Conservation (phyloP, 2,329 filamentous ascomycete genomes). For the Colletotrichum sp. region DNA sequence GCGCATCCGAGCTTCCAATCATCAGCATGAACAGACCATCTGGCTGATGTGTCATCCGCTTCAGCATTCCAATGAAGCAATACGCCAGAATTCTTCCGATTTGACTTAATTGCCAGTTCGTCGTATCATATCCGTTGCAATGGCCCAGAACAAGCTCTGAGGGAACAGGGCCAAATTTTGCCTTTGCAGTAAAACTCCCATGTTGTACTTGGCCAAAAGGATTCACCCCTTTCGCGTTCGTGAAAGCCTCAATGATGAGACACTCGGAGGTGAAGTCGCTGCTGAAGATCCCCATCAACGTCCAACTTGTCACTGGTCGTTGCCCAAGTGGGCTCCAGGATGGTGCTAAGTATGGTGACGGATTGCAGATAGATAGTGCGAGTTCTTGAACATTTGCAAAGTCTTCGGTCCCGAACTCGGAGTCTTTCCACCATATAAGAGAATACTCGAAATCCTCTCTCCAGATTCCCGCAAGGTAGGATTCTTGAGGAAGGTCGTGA, state of each 20-base stretch:
- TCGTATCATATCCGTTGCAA: neutral
- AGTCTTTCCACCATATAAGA: neutral
- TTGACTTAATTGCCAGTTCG: neutral
- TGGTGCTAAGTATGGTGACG: neutral
- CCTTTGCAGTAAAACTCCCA: neutral
- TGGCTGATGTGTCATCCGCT: neutral
- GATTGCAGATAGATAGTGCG: neutral
- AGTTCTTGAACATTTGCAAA: neutral
- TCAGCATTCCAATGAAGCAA: neutral
- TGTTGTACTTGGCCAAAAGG: neutral
- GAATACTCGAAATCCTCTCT: neutral
- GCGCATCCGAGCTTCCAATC: neutral
- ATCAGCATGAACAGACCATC: neutral
- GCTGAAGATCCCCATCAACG: neutral
- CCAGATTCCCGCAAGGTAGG: neutral
- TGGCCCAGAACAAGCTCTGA: neutral
- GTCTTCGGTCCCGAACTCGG: neutral
- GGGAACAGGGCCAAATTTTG: neutral
- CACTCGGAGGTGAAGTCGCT: neutral
- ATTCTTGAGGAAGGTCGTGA: neutral
- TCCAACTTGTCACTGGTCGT: neutral
- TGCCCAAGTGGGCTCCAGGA: neutral
- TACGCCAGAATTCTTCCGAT: neutral
- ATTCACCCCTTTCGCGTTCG: neutral
- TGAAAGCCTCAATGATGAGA: neutral